Evolutionary conservation across 2,329 filamentous ascomycete genomes (phyloP).

Genomic region (Ascochyta fabae): DNA sequence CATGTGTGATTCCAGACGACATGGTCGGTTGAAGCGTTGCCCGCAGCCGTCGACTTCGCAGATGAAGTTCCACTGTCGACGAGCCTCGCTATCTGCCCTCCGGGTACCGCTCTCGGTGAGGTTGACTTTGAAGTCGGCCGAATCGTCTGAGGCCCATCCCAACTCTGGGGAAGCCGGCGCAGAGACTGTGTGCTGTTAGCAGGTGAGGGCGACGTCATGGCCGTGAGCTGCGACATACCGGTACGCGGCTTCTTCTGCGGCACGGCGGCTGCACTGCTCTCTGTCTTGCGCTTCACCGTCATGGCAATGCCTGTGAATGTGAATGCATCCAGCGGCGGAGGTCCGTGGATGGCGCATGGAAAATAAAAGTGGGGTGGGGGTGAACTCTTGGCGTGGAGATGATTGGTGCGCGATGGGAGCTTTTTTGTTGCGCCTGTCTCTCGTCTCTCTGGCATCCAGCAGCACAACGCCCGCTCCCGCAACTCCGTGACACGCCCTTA

Average conservation of each 20-base stretch:
- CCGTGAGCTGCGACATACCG: constrained; percentile 22
- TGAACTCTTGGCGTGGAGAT: constrained; percentile 30
- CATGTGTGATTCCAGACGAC: constrained; percentile 76
- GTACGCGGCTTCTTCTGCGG: constrained; percentile 36
- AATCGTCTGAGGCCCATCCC: constrained; percentile 30
- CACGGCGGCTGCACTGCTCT: constrained; percentile 8
- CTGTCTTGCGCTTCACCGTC: constrained; percentile 38
- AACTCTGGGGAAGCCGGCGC: constrained; percentile 17
- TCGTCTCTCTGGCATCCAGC: constrained; percentile 16
- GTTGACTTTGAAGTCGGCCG: constrained; percentile 32
- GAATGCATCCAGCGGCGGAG: constrained; percentile 1
- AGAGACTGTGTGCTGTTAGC: constrained; percentile 6
- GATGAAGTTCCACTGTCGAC: constrained; percentile 73
- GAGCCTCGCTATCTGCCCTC: constrained; percentile 48
- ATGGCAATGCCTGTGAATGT: constrained; percentile 20
- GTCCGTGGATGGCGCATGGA: constrained; percentile 9
- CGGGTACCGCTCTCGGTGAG: constrained; percentile 38
- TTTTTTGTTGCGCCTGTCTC: constrained; percentile 29
- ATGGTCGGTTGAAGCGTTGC: constrained; percentile 88
- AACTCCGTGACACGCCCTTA: constrained; percentile 2
- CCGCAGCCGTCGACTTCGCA: constrained; percentile 77
- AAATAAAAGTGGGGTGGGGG: constrained; percentile 17
- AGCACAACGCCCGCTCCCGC: constrained; percentile 1
- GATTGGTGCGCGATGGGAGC: constrained; percentile 23
- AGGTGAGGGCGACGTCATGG: constrained; percentile 8